Percentiles rank a stretch among this genome's conserved stretches.
Evolutionary conservation across 208 protist genomes (phyloP).

Genomic region (Wallacemonas sp.): DNA sequence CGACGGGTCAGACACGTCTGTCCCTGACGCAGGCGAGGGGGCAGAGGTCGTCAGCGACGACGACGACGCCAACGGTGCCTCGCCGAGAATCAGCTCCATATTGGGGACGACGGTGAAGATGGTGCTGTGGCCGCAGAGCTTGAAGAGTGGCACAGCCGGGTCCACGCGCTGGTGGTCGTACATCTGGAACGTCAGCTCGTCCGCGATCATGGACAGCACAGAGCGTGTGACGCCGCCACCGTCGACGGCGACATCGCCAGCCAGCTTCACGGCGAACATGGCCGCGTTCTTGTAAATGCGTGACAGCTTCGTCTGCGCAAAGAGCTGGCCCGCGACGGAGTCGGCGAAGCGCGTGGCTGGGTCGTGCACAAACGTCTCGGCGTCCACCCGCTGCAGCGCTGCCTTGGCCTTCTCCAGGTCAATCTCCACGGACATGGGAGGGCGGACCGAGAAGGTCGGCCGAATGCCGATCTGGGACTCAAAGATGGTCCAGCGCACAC

Average conservation of each 20-base stretch:
- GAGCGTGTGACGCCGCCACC: slow-evolving; percentile 86
- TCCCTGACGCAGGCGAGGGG: no score
- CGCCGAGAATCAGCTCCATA: slow-evolving; percentile 56
- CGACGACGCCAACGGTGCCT: slow-evolving; percentile 25
- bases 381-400: slow-evolving; percentile 30
- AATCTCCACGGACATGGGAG: slow-evolving; percentile 47
- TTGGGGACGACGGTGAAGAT: slow-evolving; percentile 86
- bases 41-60: slow-evolving; percentile 35
- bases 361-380: slow-evolving; percentile 23
- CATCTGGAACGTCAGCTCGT: slow-evolving; percentile 79
- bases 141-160: slow-evolving; percentile 79
- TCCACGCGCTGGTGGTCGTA: slow-evolving; percentile 49
- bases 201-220: slow-evolving; percentile 81
- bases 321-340: slow-evolving; percentile 68
- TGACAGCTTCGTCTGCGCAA: slow-evolving; percentile 58
- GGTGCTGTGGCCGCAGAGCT: slow-evolving; percentile 77
- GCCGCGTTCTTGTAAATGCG: slow-evolving; percentile 69
- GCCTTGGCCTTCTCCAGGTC: slow-evolving; percentile 43
- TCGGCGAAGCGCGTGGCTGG: slow-evolving; percentile 12
- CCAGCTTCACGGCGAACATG: slow-evolving; percentile 81
- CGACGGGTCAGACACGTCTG: no score
- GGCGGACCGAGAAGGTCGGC: slow-evolving; percentile 34
- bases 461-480: slow-evolving; percentile 58
- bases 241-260: slow-evolving; percentile 62
- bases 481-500: slow-evolving; percentile 79